These are phyloP conservation scores for Kalmusia sp. DNA, from an alignment of 2,329 filamentous ascomycete species.

Conservation along the genomic window DNA sequence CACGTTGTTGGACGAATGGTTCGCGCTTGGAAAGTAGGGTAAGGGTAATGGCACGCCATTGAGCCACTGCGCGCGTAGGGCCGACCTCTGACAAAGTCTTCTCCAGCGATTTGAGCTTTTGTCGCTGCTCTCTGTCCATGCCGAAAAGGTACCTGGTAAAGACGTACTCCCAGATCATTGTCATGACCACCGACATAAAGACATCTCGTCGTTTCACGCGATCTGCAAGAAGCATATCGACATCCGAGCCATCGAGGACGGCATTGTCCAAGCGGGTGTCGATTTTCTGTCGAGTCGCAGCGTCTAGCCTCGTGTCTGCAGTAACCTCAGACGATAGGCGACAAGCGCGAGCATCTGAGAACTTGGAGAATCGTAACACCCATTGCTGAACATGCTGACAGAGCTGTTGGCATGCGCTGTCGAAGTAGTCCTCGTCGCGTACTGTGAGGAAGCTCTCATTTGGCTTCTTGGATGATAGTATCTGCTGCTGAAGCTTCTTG, in stretches of 20 bases:
- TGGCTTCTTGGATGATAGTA: slow-evolving; percentile 61
- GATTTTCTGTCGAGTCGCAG: slow-evolving; percentile 71
- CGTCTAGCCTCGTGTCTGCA: slow-evolving; percentile 57
- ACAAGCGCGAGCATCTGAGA: slow-evolving; percentile 90
- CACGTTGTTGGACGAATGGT: slow-evolving; percentile 81
- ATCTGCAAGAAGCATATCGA: slow-evolving; percentile 85
- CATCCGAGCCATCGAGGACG: slow-evolving; percentile 91
- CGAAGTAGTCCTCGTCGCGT: slow-evolving; percentile 93
- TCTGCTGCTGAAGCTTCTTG: slow-evolving; percentile 65
- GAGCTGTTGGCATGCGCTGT: slow-evolving; percentile 89
- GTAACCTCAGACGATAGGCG: slow-evolving; percentile 83
- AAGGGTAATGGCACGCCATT: slow-evolving; percentile 95
- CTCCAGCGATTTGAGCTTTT: slow-evolving; percentile 95
- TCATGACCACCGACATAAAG: slow-evolving; percentile 99
- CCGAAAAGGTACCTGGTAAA: slow-evolving; percentile 98
- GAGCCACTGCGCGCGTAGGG: slow-evolving; percentile 85
- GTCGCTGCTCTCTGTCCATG: slow-evolving; percentile 96
- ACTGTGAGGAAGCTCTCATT: slow-evolving; percentile 79
- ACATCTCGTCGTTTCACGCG: slow-evolving; percentile 88
- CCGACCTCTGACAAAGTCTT: slow-evolving; percentile 90
- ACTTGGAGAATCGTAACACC: slow-evolving; percentile 97
- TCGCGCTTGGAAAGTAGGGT: slow-evolving; percentile 83
- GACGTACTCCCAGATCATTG: slow-evolving; percentile 98
- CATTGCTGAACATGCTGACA: slow-evolving; percentile 97
- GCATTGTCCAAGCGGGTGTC: slow-evolving; percentile 94